phyloP scores from a whole-genome alignment of 352 stramenopile genomes.

The Pythium rhizo-oryzae region DNA sequence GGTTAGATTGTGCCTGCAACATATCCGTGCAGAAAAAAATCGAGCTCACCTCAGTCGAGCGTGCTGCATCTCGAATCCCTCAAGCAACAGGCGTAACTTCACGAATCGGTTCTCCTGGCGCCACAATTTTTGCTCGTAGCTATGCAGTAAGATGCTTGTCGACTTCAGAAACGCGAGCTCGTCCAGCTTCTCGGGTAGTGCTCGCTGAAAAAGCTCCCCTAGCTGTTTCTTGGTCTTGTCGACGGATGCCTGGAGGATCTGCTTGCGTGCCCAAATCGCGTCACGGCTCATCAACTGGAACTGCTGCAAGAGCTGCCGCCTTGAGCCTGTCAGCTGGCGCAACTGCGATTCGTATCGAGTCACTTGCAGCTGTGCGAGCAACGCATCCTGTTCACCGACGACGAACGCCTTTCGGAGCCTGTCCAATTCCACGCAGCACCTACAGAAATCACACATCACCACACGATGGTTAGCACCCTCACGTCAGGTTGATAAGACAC shows the following conservation, averaged over 20 bases:
- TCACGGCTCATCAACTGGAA: slow-evolving; percentile 44
- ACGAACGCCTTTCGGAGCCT: slow-evolving; percentile 40
- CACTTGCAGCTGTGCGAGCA: slow-evolving; percentile 38
- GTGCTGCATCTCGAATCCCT: slow-evolving; percentile 43
- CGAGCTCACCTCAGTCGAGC: slow-evolving; percentile 37
- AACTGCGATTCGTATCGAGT: slow-evolving; percentile 29
- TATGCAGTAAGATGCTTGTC: slow-evolving; percentile 41
- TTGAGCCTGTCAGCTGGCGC: slow-evolving; percentile 23
- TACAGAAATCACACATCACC: slow-evolving; percentile 5
- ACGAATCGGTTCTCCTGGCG: slow-evolving; percentile 46
- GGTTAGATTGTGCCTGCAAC: no score
- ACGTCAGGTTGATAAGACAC: no score
- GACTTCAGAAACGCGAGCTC: slow-evolving; percentile 46
- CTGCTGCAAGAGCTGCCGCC: slow-evolving; percentile 34
- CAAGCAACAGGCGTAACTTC: slow-evolving; percentile 32
- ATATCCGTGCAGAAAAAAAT: no score
- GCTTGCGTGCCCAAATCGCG: slow-evolving; percentile 30
- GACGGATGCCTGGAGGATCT: slow-evolving; percentile 24
- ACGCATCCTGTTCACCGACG: slow-evolving; percentile 35
- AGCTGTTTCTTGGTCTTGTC: slow-evolving; percentile 27
- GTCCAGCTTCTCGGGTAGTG: slow-evolving; percentile 32
- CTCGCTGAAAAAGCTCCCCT: slow-evolving; percentile 18
- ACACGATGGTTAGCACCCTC: not conserved
- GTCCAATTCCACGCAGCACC: slow-evolving; percentile 42
- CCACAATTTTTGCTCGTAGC: slow-evolving; percentile 55